Conservation (phyloP, 2,329 filamentous ascomycete genomes). For the Talaromyces albobiverticillius region DNA sequence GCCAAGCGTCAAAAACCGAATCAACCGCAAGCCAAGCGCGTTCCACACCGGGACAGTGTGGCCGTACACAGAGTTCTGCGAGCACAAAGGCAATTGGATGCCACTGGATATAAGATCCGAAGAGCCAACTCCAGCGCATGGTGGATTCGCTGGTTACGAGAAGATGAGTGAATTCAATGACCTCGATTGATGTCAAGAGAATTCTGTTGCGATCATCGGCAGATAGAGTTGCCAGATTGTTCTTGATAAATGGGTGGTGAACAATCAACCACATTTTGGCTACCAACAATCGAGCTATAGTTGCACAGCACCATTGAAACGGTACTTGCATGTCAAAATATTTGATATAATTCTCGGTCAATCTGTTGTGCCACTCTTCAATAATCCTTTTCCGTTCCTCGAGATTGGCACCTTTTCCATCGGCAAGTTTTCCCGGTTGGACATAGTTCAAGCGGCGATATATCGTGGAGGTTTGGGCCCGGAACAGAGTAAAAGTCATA, state of each 20-base stretch:
- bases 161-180: slow-evolving; percentile 68
- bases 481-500: slow-evolving; percentile 50
- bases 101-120: slow-evolving; percentile 64
- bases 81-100: slow-evolving; percentile 62
- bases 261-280: slow-evolving; percentile 75
- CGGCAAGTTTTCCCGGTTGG: slow-evolving; percentile 26
- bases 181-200: slow-evolving; percentile 69
- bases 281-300: slow-evolving; percentile 68
- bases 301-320: slow-evolving; percentile 66
- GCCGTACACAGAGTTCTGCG: slow-evolving; percentile 58
- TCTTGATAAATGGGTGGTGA: slow-evolving; percentile 69
- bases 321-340: slow-evolving; percentile 52
- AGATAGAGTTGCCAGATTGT: slow-evolving; percentile 53
- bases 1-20: slow-evolving; percentile 38
- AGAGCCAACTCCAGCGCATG: slow-evolving; percentile 64
- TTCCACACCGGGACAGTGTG: slow-evolving; percentile 56
- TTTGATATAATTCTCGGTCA: slow-evolving; percentile 55
- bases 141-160: slow-evolving; percentile 63
- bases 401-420: slow-evolving; percentile 20
- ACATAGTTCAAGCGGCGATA: slow-evolving; percentile 39
- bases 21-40: slow-evolving; percentile 60
- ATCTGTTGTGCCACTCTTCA: slow-evolving; percentile 51
- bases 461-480: slow-evolving; percentile 51
- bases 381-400: slow-evolving; percentile 46
- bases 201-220: slow-evolving; percentile 65